phyloP scores from a whole-genome alignment of 148 eudicot genomes.

The Cornus suecica region DNA sequence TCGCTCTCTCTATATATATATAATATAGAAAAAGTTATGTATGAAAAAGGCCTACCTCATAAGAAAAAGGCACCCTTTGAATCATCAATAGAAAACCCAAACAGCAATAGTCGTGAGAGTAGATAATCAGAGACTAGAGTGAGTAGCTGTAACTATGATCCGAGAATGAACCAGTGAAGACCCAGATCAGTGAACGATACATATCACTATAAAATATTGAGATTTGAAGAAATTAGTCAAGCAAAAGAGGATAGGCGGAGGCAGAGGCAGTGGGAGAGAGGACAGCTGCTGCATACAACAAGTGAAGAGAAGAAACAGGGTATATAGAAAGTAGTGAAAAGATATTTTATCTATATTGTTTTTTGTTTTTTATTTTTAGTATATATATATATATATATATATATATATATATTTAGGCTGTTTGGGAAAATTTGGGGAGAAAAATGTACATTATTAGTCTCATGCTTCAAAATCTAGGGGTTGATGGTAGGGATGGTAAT shows the following conservation, averaged over 20 bases:
- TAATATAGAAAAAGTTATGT: slow-evolving; percentile 1
- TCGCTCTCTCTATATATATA: too few species aligned
- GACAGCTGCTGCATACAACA: background rate
- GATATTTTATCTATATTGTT: slow-evolving; percentile 3
- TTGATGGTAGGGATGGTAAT: too few species aligned
- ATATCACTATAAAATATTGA: background rate
- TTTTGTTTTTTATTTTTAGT: too few species aligned
- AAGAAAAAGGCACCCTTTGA: slow-evolving; percentile 26
- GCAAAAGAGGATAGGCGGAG: slow-evolving; percentile 13
- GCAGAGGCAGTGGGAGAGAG: background rate
- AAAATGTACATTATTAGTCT: too few species aligned
- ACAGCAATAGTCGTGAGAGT: slow-evolving; percentile 8
- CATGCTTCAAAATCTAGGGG: too few species aligned
- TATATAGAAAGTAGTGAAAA: background rate
- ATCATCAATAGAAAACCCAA: slow-evolving; percentile 23
- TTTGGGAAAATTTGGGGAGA: background rate
- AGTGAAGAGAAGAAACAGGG: background rate
- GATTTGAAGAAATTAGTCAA: slow-evolving; percentile 17
- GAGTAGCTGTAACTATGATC: slow-evolving; percentile 12
- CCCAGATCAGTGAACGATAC: slow-evolving; percentile 23
- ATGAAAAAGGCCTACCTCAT: slow-evolving; percentile 30
- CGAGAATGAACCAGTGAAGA: slow-evolving; percentile 3
- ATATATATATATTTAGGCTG: background rate
- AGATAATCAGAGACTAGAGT: slow-evolving; percentile 11
- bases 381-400: too few species aligned